These are phyloP conservation scores for Daphne laureola DNA, from an alignment of 441 rosid genomes.

Conservation along the genomic window DNA sequence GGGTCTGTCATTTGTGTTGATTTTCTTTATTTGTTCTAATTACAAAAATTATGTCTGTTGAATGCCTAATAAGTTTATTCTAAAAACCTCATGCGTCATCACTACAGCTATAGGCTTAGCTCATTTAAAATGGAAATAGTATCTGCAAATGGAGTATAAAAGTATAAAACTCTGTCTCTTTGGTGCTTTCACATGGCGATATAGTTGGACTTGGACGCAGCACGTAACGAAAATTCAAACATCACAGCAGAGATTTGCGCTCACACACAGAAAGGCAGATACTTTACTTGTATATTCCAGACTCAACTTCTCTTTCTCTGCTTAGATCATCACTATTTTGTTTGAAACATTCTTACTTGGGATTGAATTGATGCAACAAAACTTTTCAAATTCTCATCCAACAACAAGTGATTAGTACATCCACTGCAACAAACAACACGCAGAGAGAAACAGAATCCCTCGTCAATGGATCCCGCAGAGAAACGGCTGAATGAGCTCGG, in stretches of 20 bases:
- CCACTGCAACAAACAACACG: neutral
- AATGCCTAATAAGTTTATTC: too few species aligned
- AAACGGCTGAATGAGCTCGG: conserved; percentile 62
- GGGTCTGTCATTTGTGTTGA: conserved; percentile 12
- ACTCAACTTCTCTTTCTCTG: conserved; percentile 6
- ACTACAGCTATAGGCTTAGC: too few species aligned
- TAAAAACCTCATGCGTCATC: neutral
- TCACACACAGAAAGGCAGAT: neutral
- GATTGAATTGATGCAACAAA: too few species aligned
- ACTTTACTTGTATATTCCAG: neutral
- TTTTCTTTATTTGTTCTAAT: neutral
- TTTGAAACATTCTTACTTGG: neutral
- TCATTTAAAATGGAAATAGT: too few species aligned
- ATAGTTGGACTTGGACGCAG: too few species aligned
- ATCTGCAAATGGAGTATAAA: neutral
- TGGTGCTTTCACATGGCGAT: too few species aligned
- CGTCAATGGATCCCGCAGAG: conserved; percentile 44
- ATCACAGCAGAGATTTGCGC: neutral
- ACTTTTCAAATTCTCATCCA: neutral
- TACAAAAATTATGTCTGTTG: neutral
- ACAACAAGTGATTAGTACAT: neutral
- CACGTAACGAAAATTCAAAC: conserved; percentile 11
- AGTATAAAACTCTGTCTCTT: neutral
- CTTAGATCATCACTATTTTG: neutral
- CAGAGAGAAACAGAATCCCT: neutral